Conservation (phyloP, 2,329 filamentous ascomycete species). For the Paracoccidioides brasiliensis region DNA sequence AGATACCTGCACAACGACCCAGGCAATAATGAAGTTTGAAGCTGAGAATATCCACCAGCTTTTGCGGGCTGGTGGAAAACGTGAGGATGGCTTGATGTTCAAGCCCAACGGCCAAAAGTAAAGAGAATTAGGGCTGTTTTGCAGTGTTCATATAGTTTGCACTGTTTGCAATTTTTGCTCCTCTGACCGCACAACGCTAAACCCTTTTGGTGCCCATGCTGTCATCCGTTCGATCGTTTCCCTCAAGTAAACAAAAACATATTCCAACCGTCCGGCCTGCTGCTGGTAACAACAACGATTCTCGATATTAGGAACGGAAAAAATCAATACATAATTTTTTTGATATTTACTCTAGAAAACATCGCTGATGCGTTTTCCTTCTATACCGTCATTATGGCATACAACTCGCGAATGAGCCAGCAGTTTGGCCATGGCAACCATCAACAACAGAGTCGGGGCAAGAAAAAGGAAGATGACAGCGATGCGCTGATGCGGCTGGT, state of each 20-base stretch:
- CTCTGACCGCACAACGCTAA: slow-evolving; percentile 19
- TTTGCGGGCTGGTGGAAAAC: neutral
- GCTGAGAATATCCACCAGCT: neutral
- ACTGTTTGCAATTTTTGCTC: slow-evolving; percentile 13
- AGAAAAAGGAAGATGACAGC: slow-evolving; percentile 45
- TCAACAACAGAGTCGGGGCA: slow-evolving; percentile 34
- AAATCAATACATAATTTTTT: neutral
- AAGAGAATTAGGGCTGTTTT: slow-evolving; percentile 18
- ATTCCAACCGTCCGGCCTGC: neutral
- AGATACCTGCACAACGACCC: neutral
- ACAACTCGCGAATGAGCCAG: slow-evolving; percentile 41
- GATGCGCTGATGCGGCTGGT: slow-evolving; percentile 47
- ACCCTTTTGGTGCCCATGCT: slow-evolving; percentile 12
- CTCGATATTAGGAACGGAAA: neutral
- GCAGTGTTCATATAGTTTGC: slow-evolving; percentile 20
- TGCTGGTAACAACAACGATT: neutral
- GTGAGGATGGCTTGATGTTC: neutral
- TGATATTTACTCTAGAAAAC: neutral
- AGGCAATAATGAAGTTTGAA: neutral
- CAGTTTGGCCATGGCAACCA: slow-evolving; percentile 34
- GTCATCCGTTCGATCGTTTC: neutral
- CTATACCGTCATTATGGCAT: slow-evolving; percentile 30
- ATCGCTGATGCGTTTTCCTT: neutral
- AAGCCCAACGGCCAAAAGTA: neutral
- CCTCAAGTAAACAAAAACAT: slow-evolving; percentile 11